phyloP scores from a whole-genome alignment of 768 basidiomycete species.

The Russula sp. region DNA sequence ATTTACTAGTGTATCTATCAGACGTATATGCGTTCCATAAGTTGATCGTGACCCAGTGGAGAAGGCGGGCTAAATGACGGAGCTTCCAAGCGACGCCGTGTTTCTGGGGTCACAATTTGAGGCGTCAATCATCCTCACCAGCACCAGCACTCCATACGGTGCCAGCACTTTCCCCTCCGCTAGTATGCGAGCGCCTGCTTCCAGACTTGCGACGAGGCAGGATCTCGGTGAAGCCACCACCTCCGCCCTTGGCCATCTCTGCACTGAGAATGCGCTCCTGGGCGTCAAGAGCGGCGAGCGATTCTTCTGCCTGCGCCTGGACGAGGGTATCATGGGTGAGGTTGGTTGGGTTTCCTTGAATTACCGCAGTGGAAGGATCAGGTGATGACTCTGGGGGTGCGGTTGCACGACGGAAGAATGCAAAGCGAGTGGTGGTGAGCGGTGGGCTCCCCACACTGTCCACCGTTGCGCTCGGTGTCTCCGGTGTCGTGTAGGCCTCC shows the following conservation, averaged over 20 bases:
- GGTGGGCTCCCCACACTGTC: constrained; percentile 28
- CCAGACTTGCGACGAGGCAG: constrained; percentile 41
- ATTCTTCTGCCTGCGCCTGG: constrained; percentile 70
- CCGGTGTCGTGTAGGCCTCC: constrained; percentile 37
- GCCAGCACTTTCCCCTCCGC: constrained; percentile 64
- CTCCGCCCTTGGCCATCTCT: constrained; percentile 67
- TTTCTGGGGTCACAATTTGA: not conserved
- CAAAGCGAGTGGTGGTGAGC: constrained; percentile 46
- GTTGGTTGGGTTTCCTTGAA: constrained; percentile 29
- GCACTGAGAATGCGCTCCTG: constrained; percentile 65
- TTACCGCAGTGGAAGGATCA: constrained; percentile 36
- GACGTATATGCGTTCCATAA: constrained; percentile 11
- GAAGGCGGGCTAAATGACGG: constrained; percentile 19
- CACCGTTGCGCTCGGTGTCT: constrained; percentile 23
- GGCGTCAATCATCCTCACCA: constrained; percentile 33
- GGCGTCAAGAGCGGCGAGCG: constrained; percentile 70
- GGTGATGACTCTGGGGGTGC: constrained; percentile 44
- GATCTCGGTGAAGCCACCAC: constrained; percentile 77
- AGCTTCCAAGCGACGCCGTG: not conserved
- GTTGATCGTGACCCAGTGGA: constrained; percentile 2
- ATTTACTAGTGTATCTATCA: constrained; percentile 12
- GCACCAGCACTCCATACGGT: constrained; percentile 83
- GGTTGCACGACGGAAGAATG: constrained; percentile 59
- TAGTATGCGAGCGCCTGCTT: constrained; percentile 48
- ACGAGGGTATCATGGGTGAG: constrained; percentile 72